A percentile compares a stretch with the other conserved stretches of the same genome.
Evolutionary conservation across 1,284 basidiomycete species (phyloP).

Genomic region (Entoloma clypeatum): DNA sequence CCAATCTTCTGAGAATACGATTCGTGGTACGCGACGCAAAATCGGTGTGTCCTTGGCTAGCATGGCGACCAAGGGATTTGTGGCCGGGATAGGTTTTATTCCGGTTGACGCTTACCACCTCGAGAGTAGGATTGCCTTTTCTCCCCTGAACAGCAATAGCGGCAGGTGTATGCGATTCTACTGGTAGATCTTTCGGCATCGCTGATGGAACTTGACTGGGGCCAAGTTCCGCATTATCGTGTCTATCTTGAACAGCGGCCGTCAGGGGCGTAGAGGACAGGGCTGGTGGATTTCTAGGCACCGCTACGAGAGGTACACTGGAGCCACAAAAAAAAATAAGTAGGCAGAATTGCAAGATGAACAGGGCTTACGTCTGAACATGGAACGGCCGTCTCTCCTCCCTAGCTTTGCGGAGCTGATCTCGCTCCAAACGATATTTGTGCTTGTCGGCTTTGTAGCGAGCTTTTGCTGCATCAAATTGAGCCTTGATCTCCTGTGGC

Average conservation of each 20-base stretch:
- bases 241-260: too few species aligned
- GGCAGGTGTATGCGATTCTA: conserved; percentile 12
- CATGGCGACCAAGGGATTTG: conserved; percentile 25
- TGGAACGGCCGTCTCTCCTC: conserved; percentile 21
- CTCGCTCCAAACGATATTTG: conserved; percentile 55
- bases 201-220: conserved; percentile 1
- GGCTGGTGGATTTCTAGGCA: too few species aligned
- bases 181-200: conserved; percentile 3
- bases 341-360: not conserved
- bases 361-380: conserved; percentile 16
- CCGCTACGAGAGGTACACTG: not conserved
- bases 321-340: not conserved
- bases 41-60: conserved; percentile 22
- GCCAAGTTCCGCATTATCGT: too few species aligned
- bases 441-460: conserved; percentile 68
- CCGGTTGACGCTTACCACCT: conserved; percentile 50
- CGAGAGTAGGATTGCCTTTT: conserved; percentile 54
- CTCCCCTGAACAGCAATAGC: conserved; percentile 54
- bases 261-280: too few species aligned
- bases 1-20: conserved; percentile 47
- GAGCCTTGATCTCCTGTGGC: conserved; percentile 47
- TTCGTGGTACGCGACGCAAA: conserved; percentile 35
- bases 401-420: conserved; percentile 44
- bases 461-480: conserved; percentile 63
- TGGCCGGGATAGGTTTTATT: conserved; percentile 39